These are phyloP conservation scores for Hyphodiscus sp. DNA, from an alignment of 2,329 filamentous ascomycete genomes.

Conservation along the genomic window DNA sequence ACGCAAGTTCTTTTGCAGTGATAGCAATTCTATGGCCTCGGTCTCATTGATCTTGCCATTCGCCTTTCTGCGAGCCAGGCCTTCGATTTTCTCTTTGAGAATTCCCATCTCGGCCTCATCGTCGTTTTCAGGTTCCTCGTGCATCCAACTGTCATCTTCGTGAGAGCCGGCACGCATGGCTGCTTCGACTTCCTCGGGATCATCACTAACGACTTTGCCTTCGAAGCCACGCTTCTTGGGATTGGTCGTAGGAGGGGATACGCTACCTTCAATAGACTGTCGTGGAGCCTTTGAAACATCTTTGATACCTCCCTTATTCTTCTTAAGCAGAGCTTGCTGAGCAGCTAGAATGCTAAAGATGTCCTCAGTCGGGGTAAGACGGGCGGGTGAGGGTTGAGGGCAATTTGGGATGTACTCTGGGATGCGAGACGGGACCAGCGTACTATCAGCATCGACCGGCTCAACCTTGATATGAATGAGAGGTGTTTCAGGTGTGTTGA, in stretches of 20 bases:
- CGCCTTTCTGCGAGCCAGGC: slow-evolving; percentile 2
- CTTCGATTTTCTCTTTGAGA: background rate
- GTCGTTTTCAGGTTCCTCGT: slow-evolving; percentile 8
- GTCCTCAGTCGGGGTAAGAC: background rate
- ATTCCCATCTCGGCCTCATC: slow-evolving; percentile 4
- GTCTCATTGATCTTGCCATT: slow-evolving; percentile 3
- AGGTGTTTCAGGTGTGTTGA: background rate
- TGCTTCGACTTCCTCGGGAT: background rate
- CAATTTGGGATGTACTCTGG: background rate
- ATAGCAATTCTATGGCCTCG: background rate
- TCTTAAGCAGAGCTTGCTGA: background rate
- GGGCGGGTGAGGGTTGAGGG: background rate
- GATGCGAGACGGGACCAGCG: background rate
- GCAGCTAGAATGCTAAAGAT: background rate
- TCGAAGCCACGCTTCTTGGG: background rate
- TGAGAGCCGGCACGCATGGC: background rate
- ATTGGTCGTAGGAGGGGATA: background rate
- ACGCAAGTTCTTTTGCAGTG: background rate
- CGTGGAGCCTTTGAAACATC: background rate
- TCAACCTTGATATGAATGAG: background rate
- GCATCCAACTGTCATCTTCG: slow-evolving; percentile 18
- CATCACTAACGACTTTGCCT: background rate
- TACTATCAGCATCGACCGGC: background rate
- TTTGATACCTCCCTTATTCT: background rate
- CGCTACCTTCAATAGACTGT: background rate